phyloP scores from a whole-genome alignment of 23 red algal genomes.

The Gracilariopsis chorda region DNA sequence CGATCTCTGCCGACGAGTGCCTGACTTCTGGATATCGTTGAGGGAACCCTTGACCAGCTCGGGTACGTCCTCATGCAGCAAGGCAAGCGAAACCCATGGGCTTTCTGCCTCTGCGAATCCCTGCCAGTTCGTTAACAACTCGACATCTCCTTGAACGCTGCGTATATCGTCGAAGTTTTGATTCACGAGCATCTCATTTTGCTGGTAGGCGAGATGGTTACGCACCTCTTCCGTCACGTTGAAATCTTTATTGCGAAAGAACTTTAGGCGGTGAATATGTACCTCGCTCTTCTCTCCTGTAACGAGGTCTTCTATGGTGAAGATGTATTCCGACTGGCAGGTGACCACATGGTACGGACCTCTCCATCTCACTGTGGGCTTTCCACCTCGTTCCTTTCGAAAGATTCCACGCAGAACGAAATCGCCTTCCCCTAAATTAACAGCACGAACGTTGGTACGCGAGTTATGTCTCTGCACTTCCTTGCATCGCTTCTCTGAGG shows the following conservation, averaged over 20 bases:
- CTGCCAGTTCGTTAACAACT: neutral
- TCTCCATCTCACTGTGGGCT: neutral
- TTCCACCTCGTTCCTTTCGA: neutral
- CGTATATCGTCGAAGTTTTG: neutral
- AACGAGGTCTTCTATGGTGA: neutral
- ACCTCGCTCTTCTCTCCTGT: neutral
- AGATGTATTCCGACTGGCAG: slow-evolving; percentile 6
- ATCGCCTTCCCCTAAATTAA: slow-evolving; percentile 10
- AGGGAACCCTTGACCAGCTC: neutral
- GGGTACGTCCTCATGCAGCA: neutral
- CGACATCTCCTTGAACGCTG: neutral
- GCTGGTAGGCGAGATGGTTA: neutral
- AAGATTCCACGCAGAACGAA: neutral
- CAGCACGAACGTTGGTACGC: neutral
- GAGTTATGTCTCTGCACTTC: neutral
- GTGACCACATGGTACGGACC: neutral
- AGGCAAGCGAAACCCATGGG: neutral
- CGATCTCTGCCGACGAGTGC: neutral
- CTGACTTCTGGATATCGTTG: neutral
- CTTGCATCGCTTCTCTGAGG: neutral
- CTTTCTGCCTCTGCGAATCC: neutral
- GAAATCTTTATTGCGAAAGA: too few relatives aligned
- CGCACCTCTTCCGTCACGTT: neutral
- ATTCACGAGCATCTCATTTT: neutral
- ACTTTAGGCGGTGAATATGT: neutral